Evolutionary conservation across 192 early-diverging fungal genomes (phyloP).

Genomic region (Backusella liffmaniae): DNA sequence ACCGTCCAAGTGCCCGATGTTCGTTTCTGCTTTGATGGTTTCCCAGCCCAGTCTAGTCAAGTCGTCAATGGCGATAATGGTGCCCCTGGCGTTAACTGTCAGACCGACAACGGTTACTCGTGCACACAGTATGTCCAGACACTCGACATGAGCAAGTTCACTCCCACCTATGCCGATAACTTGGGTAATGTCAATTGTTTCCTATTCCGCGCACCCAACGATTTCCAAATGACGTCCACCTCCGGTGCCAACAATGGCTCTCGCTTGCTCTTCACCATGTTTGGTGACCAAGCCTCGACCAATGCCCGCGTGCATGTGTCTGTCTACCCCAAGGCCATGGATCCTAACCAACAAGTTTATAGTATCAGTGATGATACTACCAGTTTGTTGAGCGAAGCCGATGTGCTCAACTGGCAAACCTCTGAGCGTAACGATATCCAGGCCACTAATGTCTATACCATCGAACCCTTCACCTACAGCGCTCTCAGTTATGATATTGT

Average conservation of each 20-base stretch:
- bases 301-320: conserved; percentile 33
- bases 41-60: not conserved
- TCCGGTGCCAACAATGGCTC: conserved; percentile 38
- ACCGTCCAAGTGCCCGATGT: conserved; percentile 32
- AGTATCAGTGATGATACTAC: conserved; percentile 9
- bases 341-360: conserved; percentile 31
- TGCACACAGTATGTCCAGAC: conserved; percentile 22
- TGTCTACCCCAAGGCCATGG: conserved; percentile 33
- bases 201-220: conserved; percentile 26
- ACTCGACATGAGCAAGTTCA: conserved; percentile 26
- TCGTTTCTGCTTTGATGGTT: conserved; percentile 39
- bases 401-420: conserved; percentile 28
- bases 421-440: conserved; percentile 34
- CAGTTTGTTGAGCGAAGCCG: conserved; percentile 2
- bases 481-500: conserved; percentile 27
- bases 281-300: conserved; percentile 21
- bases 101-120: conserved; percentile 24
- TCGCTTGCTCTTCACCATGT: conserved; percentile 28
- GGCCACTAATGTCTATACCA: conserved; percentile 25
- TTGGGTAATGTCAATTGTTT: conserved; percentile 28
- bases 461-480: conserved; percentile 30
- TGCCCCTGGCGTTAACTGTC: conserved; percentile 25
- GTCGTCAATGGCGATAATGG: not conserved
- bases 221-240: conserved; percentile 29
- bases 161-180: conserved; percentile 28